These are phyloP conservation scores for Tephrocybe sp. DNA, from an alignment of 768 basidiomycete genomes.

Conservation along the genomic window DNA sequence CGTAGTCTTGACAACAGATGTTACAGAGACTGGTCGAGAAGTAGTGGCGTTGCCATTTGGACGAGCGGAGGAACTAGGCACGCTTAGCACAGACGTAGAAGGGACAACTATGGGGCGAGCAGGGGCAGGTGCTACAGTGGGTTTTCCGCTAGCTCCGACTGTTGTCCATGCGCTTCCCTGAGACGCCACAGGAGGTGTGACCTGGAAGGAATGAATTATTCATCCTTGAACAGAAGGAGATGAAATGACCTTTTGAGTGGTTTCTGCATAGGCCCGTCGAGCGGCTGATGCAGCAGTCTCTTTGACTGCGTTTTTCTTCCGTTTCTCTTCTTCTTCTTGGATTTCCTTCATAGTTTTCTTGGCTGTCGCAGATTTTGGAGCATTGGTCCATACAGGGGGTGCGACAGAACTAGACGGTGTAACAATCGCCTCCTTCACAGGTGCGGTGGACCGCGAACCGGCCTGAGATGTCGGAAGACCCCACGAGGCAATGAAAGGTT, in stretches of 20 bases:
- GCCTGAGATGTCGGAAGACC: constrained; percentile 84
- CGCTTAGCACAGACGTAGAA: constrained; percentile 28
- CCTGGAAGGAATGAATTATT: constrained; percentile 22
- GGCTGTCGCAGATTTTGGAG: constrained; percentile 47
- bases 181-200: constrained; percentile 19
- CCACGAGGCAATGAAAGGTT: constrained; percentile 75
- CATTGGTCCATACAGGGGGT: constrained; percentile 75
- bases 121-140: constrained; percentile 32
- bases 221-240: neutral
- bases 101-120: constrained; percentile 29
- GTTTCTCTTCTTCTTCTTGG: constrained; percentile 92
- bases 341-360: constrained; percentile 99
- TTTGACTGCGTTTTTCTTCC: constrained; percentile 68
- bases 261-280: constrained; percentile 78
- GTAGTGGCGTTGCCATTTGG: constrained; percentile 36
- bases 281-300: constrained; percentile 58
- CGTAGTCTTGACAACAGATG: constrained; percentile 32
- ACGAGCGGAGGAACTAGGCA: constrained; percentile 32
- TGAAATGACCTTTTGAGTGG: constrained; percentile 63
- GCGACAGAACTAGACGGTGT: constrained; percentile 29
- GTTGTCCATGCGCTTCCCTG: constrained; percentile 77
- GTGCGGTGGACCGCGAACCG: constrained; percentile 45
- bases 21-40: constrained; percentile 33
- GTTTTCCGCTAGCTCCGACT: constrained; percentile 79
- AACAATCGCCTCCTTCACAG: constrained; percentile 42